Evolutionary conservation across 495 filamentous ascomycete genomes (phyloP).

Genomic region (Viridothelium virens): DNA sequence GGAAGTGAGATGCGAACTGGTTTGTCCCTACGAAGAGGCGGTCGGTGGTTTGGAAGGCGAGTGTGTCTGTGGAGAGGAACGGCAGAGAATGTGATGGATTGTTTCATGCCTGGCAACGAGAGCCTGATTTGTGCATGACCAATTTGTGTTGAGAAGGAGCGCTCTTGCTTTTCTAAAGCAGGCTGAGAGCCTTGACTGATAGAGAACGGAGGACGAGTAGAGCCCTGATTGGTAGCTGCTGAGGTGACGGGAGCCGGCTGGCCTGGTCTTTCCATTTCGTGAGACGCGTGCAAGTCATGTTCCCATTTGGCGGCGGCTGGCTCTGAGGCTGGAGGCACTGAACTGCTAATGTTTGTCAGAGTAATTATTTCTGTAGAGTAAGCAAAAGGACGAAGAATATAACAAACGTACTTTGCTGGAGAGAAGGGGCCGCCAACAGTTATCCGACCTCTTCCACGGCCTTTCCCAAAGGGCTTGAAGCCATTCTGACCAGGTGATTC

Average conservation of each 20-base stretch:
- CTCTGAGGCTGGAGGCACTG: slow-evolving; percentile 44
- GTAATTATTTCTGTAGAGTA: background rate
- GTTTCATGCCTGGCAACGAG: slow-evolving; percentile 63
- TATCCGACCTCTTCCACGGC: slow-evolving; percentile 48
- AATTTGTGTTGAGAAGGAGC: slow-evolving; percentile 42
- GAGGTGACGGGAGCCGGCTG: background rate
- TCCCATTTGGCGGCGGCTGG: slow-evolving; percentile 70
- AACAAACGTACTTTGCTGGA: slow-evolving; percentile 48
- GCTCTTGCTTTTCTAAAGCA: background rate
- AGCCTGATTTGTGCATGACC: slow-evolving; percentile 81
- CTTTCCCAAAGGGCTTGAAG: slow-evolving; percentile 61
- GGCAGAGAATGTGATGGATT: slow-evolving; percentile 59
- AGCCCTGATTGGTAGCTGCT: background rate
- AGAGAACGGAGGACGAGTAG: background rate
- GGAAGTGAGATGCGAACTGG: slow-evolving; percentile 92
- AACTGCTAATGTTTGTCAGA: slow-evolving; percentile 21
- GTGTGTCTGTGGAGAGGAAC: slow-evolving; percentile 80
- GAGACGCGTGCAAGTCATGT: slow-evolving; percentile 87
- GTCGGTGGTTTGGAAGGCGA: slow-evolving; percentile 87
- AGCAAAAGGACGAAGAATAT: slow-evolving; percentile 2
- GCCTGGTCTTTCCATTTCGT: slow-evolving; percentile 18
- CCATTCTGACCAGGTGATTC: slow-evolving; percentile 66
- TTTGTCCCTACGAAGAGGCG: slow-evolving; percentile 90
- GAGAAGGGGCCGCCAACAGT: slow-evolving; percentile 47
- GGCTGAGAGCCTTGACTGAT: background rate